These are phyloP conservation scores for Ambrosiella xylebori DNA, from an alignment of 2,329 filamentous ascomycete species.

Conservation along the genomic window DNA sequence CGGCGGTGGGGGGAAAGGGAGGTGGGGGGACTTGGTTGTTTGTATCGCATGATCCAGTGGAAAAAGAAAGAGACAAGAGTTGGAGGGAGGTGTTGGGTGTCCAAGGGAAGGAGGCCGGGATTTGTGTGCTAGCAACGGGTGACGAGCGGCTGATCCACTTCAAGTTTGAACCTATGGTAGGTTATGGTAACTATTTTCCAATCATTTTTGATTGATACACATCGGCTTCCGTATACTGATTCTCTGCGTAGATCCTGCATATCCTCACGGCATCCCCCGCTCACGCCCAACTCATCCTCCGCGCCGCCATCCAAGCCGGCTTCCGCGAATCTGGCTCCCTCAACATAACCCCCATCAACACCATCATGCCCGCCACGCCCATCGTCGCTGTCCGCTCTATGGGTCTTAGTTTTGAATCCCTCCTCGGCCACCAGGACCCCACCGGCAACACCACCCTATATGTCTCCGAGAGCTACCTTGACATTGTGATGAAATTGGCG, in stretches of 20 bases:
- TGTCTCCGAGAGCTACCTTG: conserved; percentile 51
- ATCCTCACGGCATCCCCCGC: conserved; percentile 58
- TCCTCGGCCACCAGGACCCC: conserved; percentile 44
- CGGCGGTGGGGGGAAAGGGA: conserved; percentile 67
- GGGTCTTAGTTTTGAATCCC: conserved; percentile 64
- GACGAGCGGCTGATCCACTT: conserved; percentile 51
- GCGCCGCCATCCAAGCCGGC: conserved; percentile 61
- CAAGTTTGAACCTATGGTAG: conserved; percentile 90
- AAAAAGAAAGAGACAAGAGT: conserved; percentile 17
- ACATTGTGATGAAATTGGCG: conserved; percentile 47
- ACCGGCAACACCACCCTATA: conserved; percentile 26
- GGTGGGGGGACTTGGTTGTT: conserved; percentile 72
- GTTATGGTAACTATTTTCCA: conserved; percentile 16
- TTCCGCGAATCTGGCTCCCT: conserved; percentile 83
- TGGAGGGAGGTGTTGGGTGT: conserved; percentile 25
- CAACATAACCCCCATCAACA: conserved; percentile 31
- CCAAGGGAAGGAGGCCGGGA: conserved; percentile 17
- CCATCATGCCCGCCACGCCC: conserved; percentile 28
- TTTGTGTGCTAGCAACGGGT: conserved; percentile 14
- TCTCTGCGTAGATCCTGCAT: conserved; percentile 56
- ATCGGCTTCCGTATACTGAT: not conserved
- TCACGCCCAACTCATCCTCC: conserved; percentile 59
- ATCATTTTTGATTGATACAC: too few species aligned
- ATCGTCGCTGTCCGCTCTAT: conserved; percentile 77
- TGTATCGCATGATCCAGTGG: conserved; percentile 64